phyloP scores from a whole-genome alignment of 106 monocot genomes.

The Acorus calamus region DNA sequence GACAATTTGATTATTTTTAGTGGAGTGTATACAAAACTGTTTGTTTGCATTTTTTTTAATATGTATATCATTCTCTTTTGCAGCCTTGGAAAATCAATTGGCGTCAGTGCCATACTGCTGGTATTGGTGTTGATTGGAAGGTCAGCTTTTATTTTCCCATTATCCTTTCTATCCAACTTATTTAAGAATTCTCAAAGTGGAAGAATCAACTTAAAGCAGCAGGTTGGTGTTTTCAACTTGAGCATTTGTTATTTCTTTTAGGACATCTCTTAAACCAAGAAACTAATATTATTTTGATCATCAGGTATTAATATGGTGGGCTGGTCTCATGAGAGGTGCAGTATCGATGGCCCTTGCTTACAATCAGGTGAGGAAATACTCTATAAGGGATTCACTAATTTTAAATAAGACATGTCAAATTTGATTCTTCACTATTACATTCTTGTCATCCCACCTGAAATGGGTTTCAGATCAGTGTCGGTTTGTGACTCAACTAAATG shows the following conservation, averaged over 20 bases:
- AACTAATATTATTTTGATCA: neutral
- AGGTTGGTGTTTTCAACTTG: slow-evolving; percentile 33
- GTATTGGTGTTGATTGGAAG: slow-evolving; percentile 68
- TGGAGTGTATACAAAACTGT: too few species aligned
- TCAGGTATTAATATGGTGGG: slow-evolving; percentile 98
- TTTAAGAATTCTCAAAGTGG: slow-evolving; percentile 44
- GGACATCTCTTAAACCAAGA: slow-evolving; percentile 6
- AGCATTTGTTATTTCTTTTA: neutral
- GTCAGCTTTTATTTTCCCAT: slow-evolving; percentile 97
- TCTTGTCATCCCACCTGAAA: too few species aligned
- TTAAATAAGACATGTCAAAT: too few species aligned
- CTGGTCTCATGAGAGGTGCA: slow-evolving; percentile 98
- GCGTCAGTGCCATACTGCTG: slow-evolving; percentile 70
- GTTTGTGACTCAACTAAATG: too few species aligned
- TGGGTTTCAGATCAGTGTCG: too few species aligned
- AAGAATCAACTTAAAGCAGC: slow-evolving; percentile 59
- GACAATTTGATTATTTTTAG: too few species aligned
- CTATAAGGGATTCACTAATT: too few species aligned
- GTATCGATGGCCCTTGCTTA: slow-evolving; percentile 99
- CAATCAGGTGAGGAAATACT: slow-evolving; percentile 54
- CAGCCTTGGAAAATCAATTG: slow-evolving; percentile 87
- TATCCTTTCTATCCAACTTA: slow-evolving; percentile 88
- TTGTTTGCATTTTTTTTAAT: too few species aligned
- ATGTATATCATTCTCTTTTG: neutral
- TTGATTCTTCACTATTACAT: too few species aligned